Conservation (phyloP, 2,329 filamentous ascomycete genomes). For the Penicillium expansum region DNA sequence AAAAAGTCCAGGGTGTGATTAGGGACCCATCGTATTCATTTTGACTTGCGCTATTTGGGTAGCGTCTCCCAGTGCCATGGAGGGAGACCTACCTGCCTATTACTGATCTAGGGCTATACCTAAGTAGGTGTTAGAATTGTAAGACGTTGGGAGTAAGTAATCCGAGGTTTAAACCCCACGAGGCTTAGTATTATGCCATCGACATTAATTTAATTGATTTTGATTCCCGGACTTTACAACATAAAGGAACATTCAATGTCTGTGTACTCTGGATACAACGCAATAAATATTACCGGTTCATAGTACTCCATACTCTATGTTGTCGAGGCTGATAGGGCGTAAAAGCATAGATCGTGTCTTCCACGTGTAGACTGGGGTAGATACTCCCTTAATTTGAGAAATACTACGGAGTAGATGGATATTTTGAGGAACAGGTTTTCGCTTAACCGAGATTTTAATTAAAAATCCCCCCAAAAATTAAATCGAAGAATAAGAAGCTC, state of each 20-base stretch:
- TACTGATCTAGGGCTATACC: background rate
- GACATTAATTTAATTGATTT: background rate
- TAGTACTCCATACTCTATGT: background rate
- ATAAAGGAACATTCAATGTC: no score
- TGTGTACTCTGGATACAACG: no score
- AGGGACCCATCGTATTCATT: constrained; percentile 2
- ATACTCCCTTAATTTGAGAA: background rate
- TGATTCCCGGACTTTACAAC: no score
- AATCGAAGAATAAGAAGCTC: background rate
- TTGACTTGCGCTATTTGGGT: background rate
- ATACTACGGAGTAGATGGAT: background rate
- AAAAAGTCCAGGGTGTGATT: background rate
- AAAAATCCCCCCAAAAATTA: background rate
- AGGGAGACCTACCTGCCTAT: background rate
- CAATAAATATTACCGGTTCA: no score
- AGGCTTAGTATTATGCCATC: background rate
- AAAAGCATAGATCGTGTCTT: background rate
- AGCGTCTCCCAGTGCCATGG: constrained; percentile 9
- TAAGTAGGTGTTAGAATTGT: background rate
- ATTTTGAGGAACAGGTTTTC: background rate
- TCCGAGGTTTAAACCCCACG: background rate
- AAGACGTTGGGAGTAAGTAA: background rate
- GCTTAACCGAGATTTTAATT: background rate
- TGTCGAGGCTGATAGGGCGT: background rate
- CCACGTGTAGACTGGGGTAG: constrained; percentile 2